phyloP scores from a whole-genome alignment of 108 stramenopile species.

The Cyclotella kingstonii region DNA sequence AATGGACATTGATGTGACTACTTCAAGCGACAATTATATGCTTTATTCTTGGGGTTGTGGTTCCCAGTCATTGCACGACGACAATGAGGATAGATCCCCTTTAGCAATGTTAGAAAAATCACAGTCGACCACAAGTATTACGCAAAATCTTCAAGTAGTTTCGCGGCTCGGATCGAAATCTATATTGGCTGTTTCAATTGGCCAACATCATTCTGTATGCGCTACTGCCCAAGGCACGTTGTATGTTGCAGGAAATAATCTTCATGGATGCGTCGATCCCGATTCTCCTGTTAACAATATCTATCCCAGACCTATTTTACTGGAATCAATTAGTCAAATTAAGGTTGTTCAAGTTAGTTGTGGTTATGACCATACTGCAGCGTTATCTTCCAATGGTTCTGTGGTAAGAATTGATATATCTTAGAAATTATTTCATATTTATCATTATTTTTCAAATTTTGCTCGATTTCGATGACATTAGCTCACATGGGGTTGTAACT shows the following conservation, averaged over 20 bases:
- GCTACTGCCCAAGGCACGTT: conserved; percentile 53
- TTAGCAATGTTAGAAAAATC: conserved; percentile 5
- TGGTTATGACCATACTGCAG: conserved; percentile 71
- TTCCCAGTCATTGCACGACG: conserved; percentile 51
- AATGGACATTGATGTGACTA: not conserved
- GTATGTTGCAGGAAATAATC: conserved; percentile 58
- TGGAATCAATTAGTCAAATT: conserved; percentile 46
- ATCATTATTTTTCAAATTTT: not conserved
- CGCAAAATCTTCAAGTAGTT: conserved; percentile 14
- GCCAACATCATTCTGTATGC: conserved; percentile 53
- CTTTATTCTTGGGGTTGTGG: conserved; percentile 56
- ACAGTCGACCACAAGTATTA: not conserved
- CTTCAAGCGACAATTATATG: conserved; percentile 7
- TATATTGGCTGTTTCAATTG: conserved; percentile 43
- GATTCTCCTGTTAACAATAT: conserved; percentile 22
- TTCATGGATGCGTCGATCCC: conserved; percentile 65
- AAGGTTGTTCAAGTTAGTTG: conserved; percentile 61
- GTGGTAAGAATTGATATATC: conserved; percentile 23
- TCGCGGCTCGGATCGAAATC: conserved; percentile 56
- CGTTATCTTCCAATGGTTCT: conserved; percentile 54
- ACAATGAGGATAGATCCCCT: conserved; percentile 23
- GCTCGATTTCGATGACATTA: not conserved
- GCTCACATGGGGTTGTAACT: conserved; percentile 72
- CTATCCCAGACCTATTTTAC: conserved; percentile 39
- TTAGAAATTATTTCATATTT: too few relatives aligned